Conservation (phyloP, 306 rosid species). For the Hippophae rhamnoides region DNA sequence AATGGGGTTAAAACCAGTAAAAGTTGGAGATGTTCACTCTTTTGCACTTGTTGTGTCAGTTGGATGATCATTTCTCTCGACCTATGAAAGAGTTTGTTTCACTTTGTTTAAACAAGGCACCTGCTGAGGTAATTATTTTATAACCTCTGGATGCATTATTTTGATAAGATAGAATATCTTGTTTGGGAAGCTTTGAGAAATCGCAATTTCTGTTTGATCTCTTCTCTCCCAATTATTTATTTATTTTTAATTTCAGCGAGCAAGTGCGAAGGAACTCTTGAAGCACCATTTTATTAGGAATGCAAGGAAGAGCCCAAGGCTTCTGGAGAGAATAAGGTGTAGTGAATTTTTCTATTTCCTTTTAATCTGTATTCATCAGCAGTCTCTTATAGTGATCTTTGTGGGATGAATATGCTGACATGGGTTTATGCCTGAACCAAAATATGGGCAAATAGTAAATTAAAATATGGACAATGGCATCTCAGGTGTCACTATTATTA, state of each 20-base stretch:
- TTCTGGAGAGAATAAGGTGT: conserved; percentile 91
- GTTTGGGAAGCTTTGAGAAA: too few species aligned
- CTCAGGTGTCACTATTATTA: conserved; percentile 2
- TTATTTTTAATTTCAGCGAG: conserved; percentile 58
- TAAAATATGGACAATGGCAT: conserved; percentile 4
- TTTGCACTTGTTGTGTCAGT: conserved; percentile 25
- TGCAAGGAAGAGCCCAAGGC: conserved; percentile 82
- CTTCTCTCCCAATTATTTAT: not conserved
- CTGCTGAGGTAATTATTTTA: conserved; percentile 70
- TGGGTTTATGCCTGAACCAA: too few species aligned
- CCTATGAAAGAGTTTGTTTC: conserved; percentile 92
- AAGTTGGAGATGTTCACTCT: too few species aligned
- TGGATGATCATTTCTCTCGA: conserved; percentile 97
- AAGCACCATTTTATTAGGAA: conserved; percentile 83
- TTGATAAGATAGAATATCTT: not conserved
- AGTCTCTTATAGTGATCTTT: too few species aligned
- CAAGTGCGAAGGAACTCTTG: conserved; percentile 93
- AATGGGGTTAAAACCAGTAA: too few species aligned
- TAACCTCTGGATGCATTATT: conserved; percentile 1
- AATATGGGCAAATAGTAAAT: not conserved
- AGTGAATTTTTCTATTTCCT: too few species aligned
- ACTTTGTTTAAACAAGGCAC: conserved; percentile 80
- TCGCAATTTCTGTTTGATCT: not conserved
- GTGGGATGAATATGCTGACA: too few species aligned
- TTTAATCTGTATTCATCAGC: too few species aligned